A percentile compares a stretch with the other conserved stretches of the same genome.
phyloP scores from a whole-genome alignment of 352 stramenopile species.

The Pythium phragmitis region DNA sequence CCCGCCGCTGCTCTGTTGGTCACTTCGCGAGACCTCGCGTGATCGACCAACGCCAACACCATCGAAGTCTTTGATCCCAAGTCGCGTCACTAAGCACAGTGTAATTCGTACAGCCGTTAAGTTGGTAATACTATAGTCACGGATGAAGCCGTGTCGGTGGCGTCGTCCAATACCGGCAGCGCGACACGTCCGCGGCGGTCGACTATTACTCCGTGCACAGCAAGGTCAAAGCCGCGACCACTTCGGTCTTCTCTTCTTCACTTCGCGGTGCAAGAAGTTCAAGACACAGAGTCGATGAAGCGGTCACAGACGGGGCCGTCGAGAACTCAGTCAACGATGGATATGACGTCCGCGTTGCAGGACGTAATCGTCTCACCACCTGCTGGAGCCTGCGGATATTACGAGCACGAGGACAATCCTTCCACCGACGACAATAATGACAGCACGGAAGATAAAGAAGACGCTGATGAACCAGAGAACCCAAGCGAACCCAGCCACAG shows the following conservation, averaged over 20 bases:
- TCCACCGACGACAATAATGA: constrained; percentile 4
- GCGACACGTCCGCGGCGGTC: neutral
- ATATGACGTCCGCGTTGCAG: neutral
- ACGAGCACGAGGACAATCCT: neutral
- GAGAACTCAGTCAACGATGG: neutral
- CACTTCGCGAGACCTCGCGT: constrained; percentile 1
- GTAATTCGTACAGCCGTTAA: neutral
- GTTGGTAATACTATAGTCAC: neutral
- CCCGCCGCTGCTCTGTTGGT: constrained; percentile 17
- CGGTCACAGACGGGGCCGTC: constrained; percentile 6
- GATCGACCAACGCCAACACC: neutral
- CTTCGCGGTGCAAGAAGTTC: neutral
- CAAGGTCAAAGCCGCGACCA: neutral
- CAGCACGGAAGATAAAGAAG: neutral
- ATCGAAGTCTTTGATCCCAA: neutral
- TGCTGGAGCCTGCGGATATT: constrained; percentile 1
- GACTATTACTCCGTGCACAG: neutral
- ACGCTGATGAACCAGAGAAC: neutral
- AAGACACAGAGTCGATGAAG: constrained; percentile 6
- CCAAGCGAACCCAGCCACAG: neutral
- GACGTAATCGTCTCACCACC: neutral
- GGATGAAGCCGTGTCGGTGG: constrained; percentile 1
- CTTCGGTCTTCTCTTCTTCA: neutral
- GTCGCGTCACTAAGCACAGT: neutral
- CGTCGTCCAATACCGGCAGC: neutral